A percentile compares a stretch with the other conserved stretches of the same genome.
Conservation (phyloP, 1,284 basidiomycete genomes). For the Sporisorium reilianum region DNA sequence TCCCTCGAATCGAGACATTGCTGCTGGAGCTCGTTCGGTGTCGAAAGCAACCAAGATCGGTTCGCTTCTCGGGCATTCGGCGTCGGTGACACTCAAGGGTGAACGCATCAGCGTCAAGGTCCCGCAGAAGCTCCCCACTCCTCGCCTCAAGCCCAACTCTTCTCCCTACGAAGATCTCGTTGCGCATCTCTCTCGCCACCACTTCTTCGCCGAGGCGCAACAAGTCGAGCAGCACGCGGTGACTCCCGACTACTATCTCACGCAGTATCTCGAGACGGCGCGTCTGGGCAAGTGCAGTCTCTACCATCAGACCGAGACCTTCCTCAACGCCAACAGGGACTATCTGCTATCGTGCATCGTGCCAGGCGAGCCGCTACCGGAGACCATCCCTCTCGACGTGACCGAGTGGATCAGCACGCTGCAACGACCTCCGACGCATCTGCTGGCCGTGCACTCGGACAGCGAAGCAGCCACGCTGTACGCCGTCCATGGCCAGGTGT, state of each 20-base stretch:
- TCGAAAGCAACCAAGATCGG: conserved; percentile 11
- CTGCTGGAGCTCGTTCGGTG: conserved; percentile 4
- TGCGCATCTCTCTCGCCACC: conserved; percentile 39
- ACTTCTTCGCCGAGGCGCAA: conserved; percentile 31
- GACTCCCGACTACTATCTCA: conserved; percentile 37
- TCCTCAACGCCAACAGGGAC: conserved; percentile 28
- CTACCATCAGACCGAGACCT: conserved; percentile 42
- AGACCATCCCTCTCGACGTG: conserved; percentile 25
- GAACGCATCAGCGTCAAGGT: conserved; percentile 38
- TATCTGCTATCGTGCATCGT: conserved; percentile 5
- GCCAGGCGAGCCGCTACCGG: conserved; percentile 26
- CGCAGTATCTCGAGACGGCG: conserved; percentile 29
- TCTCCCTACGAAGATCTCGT: conserved; percentile 46
- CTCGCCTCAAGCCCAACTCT: conserved; percentile 28
- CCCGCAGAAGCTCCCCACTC: conserved; percentile 40
- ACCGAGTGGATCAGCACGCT: conserved; percentile 9
- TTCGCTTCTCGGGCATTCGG: conserved; percentile 8
- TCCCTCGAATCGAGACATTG: conserved; percentile 11
- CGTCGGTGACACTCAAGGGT: conserved; percentile 25
- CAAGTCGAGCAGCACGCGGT: conserved; percentile 22
- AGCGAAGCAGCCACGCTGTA: conserved; percentile 31
- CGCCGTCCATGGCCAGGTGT: conserved; percentile 32
- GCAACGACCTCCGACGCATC: conserved; percentile 35
- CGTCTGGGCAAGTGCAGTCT: conserved; percentile 33
- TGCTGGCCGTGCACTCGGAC: conserved; percentile 42